Base-by-base conservation (phyloP, 352 stramenopile species). In the Phytophthora pseudosyringae region DNA sequence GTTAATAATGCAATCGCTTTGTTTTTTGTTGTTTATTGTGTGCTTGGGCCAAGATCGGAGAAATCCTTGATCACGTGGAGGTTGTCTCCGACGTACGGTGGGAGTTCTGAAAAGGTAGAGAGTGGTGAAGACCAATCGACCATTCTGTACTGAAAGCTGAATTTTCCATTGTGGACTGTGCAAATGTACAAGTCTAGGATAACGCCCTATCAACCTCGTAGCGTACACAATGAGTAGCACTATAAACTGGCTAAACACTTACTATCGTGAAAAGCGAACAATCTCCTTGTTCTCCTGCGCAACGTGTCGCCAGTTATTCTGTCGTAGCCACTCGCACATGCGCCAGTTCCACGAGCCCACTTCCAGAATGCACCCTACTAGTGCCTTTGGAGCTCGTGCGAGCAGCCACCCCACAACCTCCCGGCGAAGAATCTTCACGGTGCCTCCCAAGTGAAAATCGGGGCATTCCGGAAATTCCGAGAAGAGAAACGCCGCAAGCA, bases 381-480 rank as follows among this genome's bases (percentile, higher is more conserved):
- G 18, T 9, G 41, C 13, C 1, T 33, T 29, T 15, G 41, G 53
- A 21, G 53, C 32, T 36, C 43, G 31, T 1, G 11, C 53, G 44
- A 52, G 12, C 2, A 60, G 7, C 53, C 53, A 52, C 29, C 45
- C 16, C 3, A 60, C 21, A 35, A 60, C 9, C 16, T 52, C 53
- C 4, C 21, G 52, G 18, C 31, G 31, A 39, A 6, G 51, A 9
- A 35, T 49, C n/a, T 7, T 49, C 13, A 31, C 5, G 44, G 10
- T 41, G 5, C 15, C 3, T 8, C 10, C 21, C 13, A 61, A 28
- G 10, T 21, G 40, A 29, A 61, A 61, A 13, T 32, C 13, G n/a
- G 31, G 39, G 18, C 53, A 61, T 16, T 51, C 41, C n/a, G 29
- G 40, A 28, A 60, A 60, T 26, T 43, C 21, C 4, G 40, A 52